Evolutionary conservation across 2,329 filamentous ascomycete species (phyloP).

Genomic region (Pestalotiopsis sp.): DNA sequence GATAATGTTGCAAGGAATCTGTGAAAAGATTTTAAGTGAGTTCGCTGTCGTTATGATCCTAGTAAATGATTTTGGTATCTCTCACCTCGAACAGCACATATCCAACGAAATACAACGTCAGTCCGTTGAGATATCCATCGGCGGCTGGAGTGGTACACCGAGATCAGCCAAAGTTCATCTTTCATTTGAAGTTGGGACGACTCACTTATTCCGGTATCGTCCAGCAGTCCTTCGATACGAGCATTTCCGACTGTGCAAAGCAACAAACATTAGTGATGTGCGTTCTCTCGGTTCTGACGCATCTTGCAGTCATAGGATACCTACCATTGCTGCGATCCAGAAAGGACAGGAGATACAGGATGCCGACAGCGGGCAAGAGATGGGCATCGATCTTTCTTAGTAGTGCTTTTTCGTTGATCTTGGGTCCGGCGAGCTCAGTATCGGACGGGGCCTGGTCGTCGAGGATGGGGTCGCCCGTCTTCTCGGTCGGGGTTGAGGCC

Average conservation of each 20-base stretch:
- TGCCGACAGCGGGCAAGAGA: conserved; percentile 55
- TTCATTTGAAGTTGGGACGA: conserved; percentile 25
- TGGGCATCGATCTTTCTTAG: conserved; percentile 59
- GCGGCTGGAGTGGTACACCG: conserved; percentile 40
- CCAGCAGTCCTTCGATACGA: conserved; percentile 56
- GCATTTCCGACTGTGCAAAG: conserved; percentile 53
- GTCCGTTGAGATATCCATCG: conserved; percentile 65
- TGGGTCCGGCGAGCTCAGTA: conserved; percentile 21
- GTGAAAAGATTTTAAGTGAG: conserved; percentile 9
- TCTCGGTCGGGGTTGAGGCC: conserved; percentile 15
- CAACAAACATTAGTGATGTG: conserved; percentile 34
- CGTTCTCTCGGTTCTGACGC: not conserved
- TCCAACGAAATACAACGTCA: conserved; percentile 69
- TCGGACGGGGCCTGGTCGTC: conserved; percentile 22
- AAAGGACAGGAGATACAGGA: conserved; percentile 60
- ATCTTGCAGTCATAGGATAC: not conserved
- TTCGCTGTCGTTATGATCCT: not conserved
- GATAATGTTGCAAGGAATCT: conserved; percentile 65
- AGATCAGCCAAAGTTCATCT: conserved; percentile 20
- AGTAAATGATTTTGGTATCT: not conserved
- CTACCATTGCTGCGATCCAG: conserved; percentile 61
- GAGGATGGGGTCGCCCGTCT: conserved; percentile 16
- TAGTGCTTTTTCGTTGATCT: conserved; percentile 58
- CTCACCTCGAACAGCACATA: conserved; percentile 60
- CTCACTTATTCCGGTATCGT: conserved; percentile 56